These are phyloP conservation scores for Populus nigra DNA, from an alignment of 345 rosid species.

Conservation along the genomic window DNA sequence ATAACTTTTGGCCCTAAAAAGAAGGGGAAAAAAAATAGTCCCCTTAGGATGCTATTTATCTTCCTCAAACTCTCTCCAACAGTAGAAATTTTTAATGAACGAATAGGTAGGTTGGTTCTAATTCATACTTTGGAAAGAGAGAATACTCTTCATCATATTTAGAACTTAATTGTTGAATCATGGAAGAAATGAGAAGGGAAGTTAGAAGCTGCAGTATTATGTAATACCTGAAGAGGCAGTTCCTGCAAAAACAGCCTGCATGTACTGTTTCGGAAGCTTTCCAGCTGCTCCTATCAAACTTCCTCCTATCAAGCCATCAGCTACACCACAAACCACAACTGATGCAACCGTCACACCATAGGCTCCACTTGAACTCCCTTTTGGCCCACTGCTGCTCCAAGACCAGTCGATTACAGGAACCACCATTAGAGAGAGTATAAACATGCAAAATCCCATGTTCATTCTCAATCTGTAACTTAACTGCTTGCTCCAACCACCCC, in stretches of 20 bases:
- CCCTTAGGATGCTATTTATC: background rate
- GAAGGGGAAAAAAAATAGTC: background rate
- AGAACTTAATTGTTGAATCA: background rate
- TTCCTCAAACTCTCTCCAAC: background rate
- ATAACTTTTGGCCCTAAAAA: background rate
- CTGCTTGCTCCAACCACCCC: conserved; percentile 56
- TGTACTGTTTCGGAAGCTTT: conserved; percentile 78
- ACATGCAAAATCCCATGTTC: conserved; percentile 80
- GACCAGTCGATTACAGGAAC: conserved; percentile 66
- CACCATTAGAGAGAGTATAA: conserved; percentile 65
- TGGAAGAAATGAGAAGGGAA: background rate
- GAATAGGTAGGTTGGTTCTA: background rate
- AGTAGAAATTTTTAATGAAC: background rate
- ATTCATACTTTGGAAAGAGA: background rate
- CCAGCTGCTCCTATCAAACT: conserved; percentile 86
- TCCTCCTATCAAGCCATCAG: conserved; percentile 86
- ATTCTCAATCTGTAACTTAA: conserved; percentile 55
- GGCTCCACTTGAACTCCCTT: conserved; percentile 31
- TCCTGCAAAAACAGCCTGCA: conserved; percentile 96
- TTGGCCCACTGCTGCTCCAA: conserved; percentile 26
- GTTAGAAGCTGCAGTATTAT: background rate
- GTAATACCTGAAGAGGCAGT: conserved; percentile 87
- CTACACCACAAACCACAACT: conserved; percentile 73
- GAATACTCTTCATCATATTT: background rate
- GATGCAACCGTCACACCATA: conserved; percentile 55